Percentiles rank a stretch among this genome's conserved stretches.
These are phyloP conservation scores for Leishmania lainsoni DNA, from an alignment of 208 protist genomes.

Conservation along the genomic window DNA sequence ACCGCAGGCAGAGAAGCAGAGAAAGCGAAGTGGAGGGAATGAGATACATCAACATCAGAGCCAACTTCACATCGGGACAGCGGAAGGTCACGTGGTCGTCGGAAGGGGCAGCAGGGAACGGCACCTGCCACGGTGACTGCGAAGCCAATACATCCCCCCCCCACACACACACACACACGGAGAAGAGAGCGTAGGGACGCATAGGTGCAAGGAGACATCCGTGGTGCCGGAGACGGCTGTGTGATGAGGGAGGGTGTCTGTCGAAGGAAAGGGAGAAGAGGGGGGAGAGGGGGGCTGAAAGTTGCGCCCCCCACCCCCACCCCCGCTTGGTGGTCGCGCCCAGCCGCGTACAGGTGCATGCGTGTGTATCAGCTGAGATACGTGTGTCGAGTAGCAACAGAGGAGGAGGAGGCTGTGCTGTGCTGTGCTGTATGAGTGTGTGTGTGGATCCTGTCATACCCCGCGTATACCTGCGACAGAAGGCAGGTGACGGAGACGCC, in stretches of 20 bases:
- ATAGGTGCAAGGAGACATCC: too few species aligned
- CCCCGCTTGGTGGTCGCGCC: too few species aligned
- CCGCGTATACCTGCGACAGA: too few species aligned
- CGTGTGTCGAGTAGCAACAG: not conserved
- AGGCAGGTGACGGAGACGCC: not conserved
- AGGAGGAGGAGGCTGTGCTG: not conserved
- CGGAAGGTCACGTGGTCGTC: not conserved
- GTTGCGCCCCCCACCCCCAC: too few species aligned
- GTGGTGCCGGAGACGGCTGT: too few species aligned
- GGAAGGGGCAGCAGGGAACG: not conserved
- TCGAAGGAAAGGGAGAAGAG: constrained; percentile 8
- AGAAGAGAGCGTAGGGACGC: not conserved
- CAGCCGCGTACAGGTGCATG: too few species aligned
- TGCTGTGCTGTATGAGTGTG: not conserved
- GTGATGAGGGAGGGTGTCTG: not conserved
- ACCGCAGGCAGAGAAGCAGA: not conserved
- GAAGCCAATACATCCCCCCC: not conserved
- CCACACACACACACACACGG: not conserved
- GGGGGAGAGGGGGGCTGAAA: not conserved
- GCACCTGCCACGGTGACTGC: not conserved
- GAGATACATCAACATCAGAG: too few species aligned
- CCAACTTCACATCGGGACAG: too few species aligned
- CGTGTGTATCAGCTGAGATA: too few species aligned
- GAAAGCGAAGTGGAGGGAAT: not conserved
- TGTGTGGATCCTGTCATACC: not conserved